These are phyloP conservation scores for Dichotomocladium elegans DNA, from an alignment of 371 early-diverging fungal species.

Conservation along the genomic window DNA sequence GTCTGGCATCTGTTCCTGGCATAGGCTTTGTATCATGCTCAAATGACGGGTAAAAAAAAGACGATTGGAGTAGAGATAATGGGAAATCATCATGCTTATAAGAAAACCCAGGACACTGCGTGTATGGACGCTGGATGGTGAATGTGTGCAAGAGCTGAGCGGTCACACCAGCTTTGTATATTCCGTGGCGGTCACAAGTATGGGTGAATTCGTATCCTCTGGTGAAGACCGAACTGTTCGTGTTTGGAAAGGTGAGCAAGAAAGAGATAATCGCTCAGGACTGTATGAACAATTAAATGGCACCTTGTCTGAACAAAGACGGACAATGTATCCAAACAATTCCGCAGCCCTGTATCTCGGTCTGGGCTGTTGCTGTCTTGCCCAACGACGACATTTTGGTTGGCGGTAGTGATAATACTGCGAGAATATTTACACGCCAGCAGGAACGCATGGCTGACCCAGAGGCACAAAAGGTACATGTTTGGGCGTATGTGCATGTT, in stretches of 20 bases:
- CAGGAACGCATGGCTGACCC: slow-evolving; percentile 60
- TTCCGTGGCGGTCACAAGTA: slow-evolving; percentile 62
- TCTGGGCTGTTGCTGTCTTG: slow-evolving; percentile 83
- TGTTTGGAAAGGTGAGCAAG: slow-evolving; percentile 77
- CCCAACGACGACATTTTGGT: slow-evolving; percentile 86
- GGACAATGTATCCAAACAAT: slow-evolving; percentile 76
- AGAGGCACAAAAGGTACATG: slow-evolving; percentile 46
- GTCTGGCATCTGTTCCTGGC: slow-evolving; percentile 61
- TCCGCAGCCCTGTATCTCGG: slow-evolving; percentile 83
- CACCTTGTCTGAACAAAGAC: slow-evolving; percentile 28
- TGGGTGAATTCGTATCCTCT: slow-evolving; percentile 81
- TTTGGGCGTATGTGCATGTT: not conserved
- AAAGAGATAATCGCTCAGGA: too few species aligned
- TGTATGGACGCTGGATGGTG: slow-evolving; percentile 76
- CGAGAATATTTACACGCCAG: slow-evolving; percentile 77
- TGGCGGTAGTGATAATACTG: slow-evolving; percentile 81
- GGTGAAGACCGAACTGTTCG: slow-evolving; percentile 93
- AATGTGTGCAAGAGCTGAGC: slow-evolving; percentile 70
- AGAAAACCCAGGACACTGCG: slow-evolving; percentile 59
- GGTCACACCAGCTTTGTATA: slow-evolving; percentile 96
- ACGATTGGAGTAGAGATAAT: not conserved
- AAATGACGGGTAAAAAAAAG: slow-evolving; percentile 73
- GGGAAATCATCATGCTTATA: not conserved
- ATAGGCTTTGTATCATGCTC: slow-evolving; percentile 81
- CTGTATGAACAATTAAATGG: not conserved